phyloP scores from a whole-genome alignment of 1,139 yeast genomes.

The Geotrichum fermentans region DNA sequence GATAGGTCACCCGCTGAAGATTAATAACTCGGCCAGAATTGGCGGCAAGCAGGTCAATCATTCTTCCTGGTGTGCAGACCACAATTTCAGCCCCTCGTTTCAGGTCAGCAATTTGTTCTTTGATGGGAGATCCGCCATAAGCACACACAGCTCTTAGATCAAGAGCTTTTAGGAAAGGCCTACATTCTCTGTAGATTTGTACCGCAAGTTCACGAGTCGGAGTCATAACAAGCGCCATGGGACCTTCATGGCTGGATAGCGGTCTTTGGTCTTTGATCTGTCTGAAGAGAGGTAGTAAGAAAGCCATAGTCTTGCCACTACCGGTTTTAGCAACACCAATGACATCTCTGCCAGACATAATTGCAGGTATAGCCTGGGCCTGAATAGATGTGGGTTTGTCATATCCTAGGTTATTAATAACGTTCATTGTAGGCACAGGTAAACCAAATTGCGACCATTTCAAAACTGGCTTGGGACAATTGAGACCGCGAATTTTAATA shows the following conservation, averaged over 20 bases:
- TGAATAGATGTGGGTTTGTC: constrained; percentile 81
- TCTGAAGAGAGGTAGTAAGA: constrained; percentile 74
- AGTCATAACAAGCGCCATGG: constrained; percentile 72
- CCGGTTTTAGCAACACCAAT: constrained; percentile 97
- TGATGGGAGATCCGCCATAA: constrained; percentile 90
- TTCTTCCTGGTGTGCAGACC: constrained; percentile 94
- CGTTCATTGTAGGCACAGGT: constrained; percentile 52
- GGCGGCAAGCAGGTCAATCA: constrained; percentile 82
- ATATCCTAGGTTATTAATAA: constrained; percentile 52
- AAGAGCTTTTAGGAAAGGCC: constrained; percentile 51
- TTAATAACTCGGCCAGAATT: constrained; percentile 76
- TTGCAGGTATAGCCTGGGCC: constrained; percentile 83
- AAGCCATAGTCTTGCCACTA: constrained; percentile 90
- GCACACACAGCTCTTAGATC: constrained; percentile 65
- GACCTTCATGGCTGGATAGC: constrained; percentile 57
- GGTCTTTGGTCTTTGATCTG: constrained; percentile 73
- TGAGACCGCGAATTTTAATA: constrained; percentile 54
- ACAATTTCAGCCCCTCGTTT: constrained; percentile 76
- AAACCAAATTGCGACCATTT: constrained; percentile 83
- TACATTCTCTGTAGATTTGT: constrained; percentile 71
- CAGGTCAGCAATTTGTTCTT: constrained; percentile 72
- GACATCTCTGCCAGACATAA: constrained; percentile 84
- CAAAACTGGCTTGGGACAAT: constrained; percentile 61
- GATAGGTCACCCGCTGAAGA: constrained; percentile 64
- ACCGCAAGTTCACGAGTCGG: constrained; percentile 93